Evolutionary conservation across 352 stramenopile genomes (phyloP), one percentile per base, ranked within the genome.

Genomic region (Phytophthora sansomeana): DNA sequence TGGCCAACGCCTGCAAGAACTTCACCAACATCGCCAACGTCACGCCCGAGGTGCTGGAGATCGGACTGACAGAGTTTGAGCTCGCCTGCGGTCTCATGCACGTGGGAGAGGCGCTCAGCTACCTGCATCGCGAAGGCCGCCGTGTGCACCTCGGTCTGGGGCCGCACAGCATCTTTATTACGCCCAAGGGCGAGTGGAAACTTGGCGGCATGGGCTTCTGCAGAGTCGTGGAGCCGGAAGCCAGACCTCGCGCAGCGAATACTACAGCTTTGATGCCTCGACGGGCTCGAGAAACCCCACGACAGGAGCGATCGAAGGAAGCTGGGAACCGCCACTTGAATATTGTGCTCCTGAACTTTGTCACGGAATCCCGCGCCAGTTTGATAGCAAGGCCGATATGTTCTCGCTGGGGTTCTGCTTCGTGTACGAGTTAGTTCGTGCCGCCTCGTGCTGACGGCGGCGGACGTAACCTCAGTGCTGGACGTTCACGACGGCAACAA

Each of bases 121-220:
- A 96, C 58, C 65, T 97, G 44, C 90, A 98, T 61, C 87, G 86
- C n/a, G 91, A 97, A 73, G 81, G 86, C 19, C 84, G 92, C 2
- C 87, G 91, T 39, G 81, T 98, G 52, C 91, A 97, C 56, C 61
- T 97, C 38, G 96, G 81, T 65, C 53, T 97, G 1, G 78, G 85
- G 5, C 91, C 92, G 26, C 79, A 95, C 51, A 97, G 89, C 43
- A 90, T 97, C 59, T 97, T 98, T 69, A 91, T 98, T 28, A 96
- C 92, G 42, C 85, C 90, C 38, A 97, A 94, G 66, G 92, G 92
- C 54, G 85, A 96, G 65, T 98, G 90, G 89, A 97, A 98, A 65
- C 79, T 98, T 16, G 91, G 89, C 21, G 91, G 92, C 10, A 95
- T 97, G 81, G 89, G 90, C 65, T 97, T 97, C 57, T 95, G 87